phyloP scores from a whole-genome alignment of 2,329 filamentous ascomycete genomes.

The Fusarium clavum region DNA sequence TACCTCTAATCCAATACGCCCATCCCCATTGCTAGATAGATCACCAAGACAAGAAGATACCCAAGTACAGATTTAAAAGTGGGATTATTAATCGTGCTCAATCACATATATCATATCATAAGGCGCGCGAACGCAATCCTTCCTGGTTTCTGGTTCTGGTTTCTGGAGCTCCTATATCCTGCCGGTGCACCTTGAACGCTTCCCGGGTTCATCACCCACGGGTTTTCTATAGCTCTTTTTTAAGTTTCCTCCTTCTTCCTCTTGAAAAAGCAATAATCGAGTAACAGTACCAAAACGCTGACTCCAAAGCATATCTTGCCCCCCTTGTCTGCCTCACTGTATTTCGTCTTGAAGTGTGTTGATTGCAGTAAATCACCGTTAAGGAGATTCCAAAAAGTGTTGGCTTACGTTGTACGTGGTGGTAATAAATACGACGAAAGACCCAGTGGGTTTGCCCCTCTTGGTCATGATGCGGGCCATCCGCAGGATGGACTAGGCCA shows the following conservation, averaged over 20 bases:
- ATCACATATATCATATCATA: slow-evolving; percentile 19
- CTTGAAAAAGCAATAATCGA: slow-evolving; percentile 2
- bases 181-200: not conserved
- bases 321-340: not conserved
- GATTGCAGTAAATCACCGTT: not conserved
- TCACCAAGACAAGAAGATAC: not conserved
- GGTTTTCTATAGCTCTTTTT: slow-evolving; percentile 23
- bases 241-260: not conserved
- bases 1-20: not conserved
- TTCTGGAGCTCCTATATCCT: slow-evolving; percentile 1
- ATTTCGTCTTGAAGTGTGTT: not conserved
- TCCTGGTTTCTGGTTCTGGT: not conserved
- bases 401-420: not conserved
- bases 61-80: slow-evolving; percentile 11
- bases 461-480: no score
- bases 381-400: not conserved
- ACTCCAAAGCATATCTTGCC: slow-evolving; percentile 11
- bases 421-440: slow-evolving; percentile 15
- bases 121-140: slow-evolving; percentile 8
- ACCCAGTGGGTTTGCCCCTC: not conserved
- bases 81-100: slow-evolving; percentile 9
- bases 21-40: not conserved
- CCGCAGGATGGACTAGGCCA: slow-evolving; percentile 43
- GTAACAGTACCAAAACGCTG: slow-evolving; percentile 9
- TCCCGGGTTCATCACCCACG: slow-evolving; percentile 1